Conservation (phyloP, 192 early-diverging fungal genomes). For the Umbelopsis sp. region DNA sequence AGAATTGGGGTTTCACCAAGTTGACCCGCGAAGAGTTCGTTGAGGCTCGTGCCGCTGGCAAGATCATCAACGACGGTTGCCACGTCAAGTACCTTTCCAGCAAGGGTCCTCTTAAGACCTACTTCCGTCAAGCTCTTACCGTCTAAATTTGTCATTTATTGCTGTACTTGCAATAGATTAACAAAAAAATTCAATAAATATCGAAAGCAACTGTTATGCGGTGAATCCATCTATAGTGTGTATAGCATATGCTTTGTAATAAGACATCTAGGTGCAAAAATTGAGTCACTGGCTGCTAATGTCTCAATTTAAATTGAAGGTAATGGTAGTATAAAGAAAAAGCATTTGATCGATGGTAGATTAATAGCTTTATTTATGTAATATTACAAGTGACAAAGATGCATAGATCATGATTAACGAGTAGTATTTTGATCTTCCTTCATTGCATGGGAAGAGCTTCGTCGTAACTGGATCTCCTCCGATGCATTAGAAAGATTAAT, state of each 20-base stretch:
- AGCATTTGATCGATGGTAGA: neutral
- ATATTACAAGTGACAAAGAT: neutral
- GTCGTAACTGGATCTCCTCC: neutral
- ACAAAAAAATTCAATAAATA: conserved; percentile 12
- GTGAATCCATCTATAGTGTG: neutral
- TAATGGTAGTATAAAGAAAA: too few relatives aligned
- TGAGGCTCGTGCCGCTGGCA: conserved; percentile 70
- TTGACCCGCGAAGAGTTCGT: conserved; percentile 90
- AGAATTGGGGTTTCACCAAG: conserved; percentile 99
- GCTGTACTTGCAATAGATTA: too few relatives aligned
- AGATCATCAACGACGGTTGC: conserved; percentile 90
- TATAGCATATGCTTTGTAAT: too few relatives aligned
- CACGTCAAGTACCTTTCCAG: conserved; percentile 91
- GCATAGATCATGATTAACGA: neutral
- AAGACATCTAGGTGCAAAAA: too few relatives aligned
- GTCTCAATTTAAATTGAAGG: too few relatives aligned
- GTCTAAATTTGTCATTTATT: conserved; percentile 11
- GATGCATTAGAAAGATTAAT: neutral
- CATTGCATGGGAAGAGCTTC: neutral
- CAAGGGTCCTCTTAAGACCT: conserved; percentile 74
- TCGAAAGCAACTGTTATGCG: conserved; percentile 16
- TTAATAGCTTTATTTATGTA: neutral
- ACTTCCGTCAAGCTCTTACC: conserved; percentile 27
- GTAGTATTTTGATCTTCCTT: neutral
- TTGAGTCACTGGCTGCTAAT: too few relatives aligned